Conservation (phyloP, 148 eudicot species). For the Limonium bicolor region DNA sequence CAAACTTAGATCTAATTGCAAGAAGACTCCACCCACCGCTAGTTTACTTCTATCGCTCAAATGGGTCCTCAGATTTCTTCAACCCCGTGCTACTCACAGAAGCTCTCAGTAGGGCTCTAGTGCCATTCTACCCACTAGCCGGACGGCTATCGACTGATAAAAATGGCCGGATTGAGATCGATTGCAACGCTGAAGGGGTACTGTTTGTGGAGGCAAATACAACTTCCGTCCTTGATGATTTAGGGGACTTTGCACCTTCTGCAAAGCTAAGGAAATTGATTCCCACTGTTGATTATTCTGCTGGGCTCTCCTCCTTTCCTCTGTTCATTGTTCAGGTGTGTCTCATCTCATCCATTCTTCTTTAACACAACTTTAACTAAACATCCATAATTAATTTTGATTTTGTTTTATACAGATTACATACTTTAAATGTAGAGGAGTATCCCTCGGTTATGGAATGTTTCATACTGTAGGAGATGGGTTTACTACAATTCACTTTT, state of each 20-base stretch:
- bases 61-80: background rate
- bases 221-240: background rate
- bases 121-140: background rate
- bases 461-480: conserved; percentile 14
- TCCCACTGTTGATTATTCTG: conserved; percentile 8
- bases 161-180: background rate
- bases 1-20: background rate
- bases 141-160: background rate
- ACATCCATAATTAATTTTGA: too few relatives aligned
- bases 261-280: conserved; percentile 1
- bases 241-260: conserved; percentile 5
- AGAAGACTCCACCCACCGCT: background rate
- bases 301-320: conserved; percentile 9
- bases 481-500: background rate
- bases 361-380: too few relatives aligned
- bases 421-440: conserved; percentile 21
- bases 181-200: conserved; percentile 7
- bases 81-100: background rate
- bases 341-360: too few relatives aligned
- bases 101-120: background rate
- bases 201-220: conserved; percentile 13
- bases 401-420: conserved; percentile 14
- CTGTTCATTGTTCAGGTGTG: conserved; percentile 1
- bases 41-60: background rate
- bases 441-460: conserved; percentile 7